Evolutionary conservation across 495 filamentous ascomycete species (phyloP).

Genomic region (Aspergillus sparsus): DNA sequence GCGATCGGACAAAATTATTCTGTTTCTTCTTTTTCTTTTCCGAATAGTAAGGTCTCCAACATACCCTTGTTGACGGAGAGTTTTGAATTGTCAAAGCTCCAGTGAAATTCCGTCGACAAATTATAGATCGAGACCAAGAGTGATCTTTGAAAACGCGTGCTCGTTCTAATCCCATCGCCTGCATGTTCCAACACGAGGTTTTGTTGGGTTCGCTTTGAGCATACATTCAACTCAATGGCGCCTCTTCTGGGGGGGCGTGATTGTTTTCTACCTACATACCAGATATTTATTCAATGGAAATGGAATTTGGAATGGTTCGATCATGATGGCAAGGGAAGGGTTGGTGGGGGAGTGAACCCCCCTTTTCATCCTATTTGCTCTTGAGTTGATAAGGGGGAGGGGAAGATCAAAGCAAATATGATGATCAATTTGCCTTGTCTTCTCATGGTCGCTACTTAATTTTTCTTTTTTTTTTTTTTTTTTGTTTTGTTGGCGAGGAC

Average conservation of each 20-base stretch:
- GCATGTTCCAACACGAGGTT: constrained; percentile 31
- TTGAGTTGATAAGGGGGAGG: too few relatives aligned
- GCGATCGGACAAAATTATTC: constrained; percentile 5
- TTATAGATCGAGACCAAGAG: constrained; percentile 52
- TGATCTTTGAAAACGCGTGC: constrained; percentile 31
- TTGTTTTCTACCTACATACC: not conserved
- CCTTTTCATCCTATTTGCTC: too few relatives aligned
- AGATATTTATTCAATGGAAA: not conserved
- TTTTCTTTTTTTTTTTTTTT: too few relatives aligned
- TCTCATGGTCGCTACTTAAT: too few relatives aligned
- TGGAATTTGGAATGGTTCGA: too few relatives aligned
- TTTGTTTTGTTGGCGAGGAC: too few relatives aligned
- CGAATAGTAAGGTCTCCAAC: constrained; percentile 45
- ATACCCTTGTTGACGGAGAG: constrained; percentile 48
- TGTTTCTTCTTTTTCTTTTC: constrained; percentile 28
- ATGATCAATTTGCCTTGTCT: too few relatives aligned
- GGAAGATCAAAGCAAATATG: too few relatives aligned
- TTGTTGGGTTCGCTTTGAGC: constrained; percentile 54
- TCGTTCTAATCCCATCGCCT: constrained; percentile 53
- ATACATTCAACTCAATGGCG: constrained; percentile 29
- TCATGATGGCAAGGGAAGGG: too few relatives aligned
- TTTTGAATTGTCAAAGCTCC: constrained; percentile 1
- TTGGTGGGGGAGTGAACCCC: too few relatives aligned
- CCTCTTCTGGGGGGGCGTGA: too few relatives aligned
- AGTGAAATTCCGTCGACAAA: constrained; percentile 36